phyloP scores from a whole-genome alignment of 2,329 filamentous ascomycete species.

The Penicillium hesseltinei region DNA sequence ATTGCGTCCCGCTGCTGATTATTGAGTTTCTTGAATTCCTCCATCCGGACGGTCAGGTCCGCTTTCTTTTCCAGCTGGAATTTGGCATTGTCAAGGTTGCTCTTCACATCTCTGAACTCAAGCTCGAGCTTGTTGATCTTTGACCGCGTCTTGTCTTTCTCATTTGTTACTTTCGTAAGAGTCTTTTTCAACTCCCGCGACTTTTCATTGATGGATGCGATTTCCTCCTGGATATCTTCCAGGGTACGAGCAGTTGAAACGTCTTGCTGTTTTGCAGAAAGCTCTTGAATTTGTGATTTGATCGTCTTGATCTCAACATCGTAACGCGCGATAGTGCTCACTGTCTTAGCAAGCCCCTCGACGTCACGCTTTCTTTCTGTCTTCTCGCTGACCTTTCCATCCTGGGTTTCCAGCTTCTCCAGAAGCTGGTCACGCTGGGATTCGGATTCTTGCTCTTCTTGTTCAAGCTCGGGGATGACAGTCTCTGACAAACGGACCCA shows the following conservation, averaged over 20 bases:
- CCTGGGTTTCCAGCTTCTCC: constrained; percentile 64
- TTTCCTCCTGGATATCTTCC: constrained; percentile 79
- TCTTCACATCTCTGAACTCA: constrained; percentile 70
- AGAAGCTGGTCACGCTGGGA: constrained; percentile 61
- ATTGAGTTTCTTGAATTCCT: constrained; percentile 68
- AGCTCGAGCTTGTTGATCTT: constrained; percentile 70
- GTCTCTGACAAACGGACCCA: constrained; percentile 65
- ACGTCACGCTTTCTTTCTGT: constrained; percentile 69
- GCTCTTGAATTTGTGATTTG: constrained; percentile 69
- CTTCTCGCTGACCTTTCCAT: constrained; percentile 61
- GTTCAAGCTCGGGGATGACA: constrained; percentile 69
- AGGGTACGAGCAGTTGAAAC: constrained; percentile 65
- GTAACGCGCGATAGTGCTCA: constrained; percentile 71
- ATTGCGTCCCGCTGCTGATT: constrained; percentile 68
- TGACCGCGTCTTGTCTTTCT: constrained; percentile 69
- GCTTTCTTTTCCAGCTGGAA: constrained; percentile 80
- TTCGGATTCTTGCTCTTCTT: constrained; percentile 62
- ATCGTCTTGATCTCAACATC: constrained; percentile 69
- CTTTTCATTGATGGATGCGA: constrained; percentile 66
- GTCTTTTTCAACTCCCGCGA: constrained; percentile 62
- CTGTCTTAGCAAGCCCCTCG: constrained; percentile 72
- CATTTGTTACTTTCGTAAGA: constrained; percentile 64
- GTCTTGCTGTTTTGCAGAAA: constrained; percentile 72
- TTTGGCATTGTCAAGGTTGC: constrained; percentile 67
- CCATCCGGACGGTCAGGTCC: constrained; percentile 67